phyloP scores from a whole-genome alignment of 2,329 filamentous ascomycete species.

The Colletotrichum phormii region DNA sequence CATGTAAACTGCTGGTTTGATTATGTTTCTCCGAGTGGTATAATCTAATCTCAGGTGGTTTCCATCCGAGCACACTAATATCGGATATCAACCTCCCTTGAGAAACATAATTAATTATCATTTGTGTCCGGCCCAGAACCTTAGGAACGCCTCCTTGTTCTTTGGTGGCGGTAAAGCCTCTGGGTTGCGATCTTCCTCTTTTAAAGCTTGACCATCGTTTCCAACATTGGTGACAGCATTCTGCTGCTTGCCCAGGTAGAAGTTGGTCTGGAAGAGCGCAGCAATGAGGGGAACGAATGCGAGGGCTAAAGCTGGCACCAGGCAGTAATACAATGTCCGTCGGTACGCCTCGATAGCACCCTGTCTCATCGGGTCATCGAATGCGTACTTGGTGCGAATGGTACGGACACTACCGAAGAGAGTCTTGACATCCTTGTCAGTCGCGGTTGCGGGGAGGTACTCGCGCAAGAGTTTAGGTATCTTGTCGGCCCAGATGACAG shows the following conservation, averaged over 20 bases:
- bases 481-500: conserved; percentile 36
- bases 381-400: conserved; percentile 33
- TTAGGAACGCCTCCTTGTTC: conserved; percentile 41
- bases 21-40: no score
- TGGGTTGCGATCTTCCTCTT: conserved; percentile 26
- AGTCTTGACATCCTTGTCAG: conserved; percentile 38
- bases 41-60: no score
- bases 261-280: conserved; percentile 35
- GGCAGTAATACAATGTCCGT: conserved; percentile 33
- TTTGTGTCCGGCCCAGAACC: conserved; percentile 40
- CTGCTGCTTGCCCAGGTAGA: conserved; percentile 36
- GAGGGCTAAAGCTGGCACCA: conserved; percentile 25
- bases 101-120: not conserved
- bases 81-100: no score
- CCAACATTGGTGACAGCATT: conserved; percentile 33
- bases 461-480: conserved; percentile 42
- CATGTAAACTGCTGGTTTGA: no score
- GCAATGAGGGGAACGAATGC: conserved; percentile 34
- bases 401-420: conserved; percentile 26
- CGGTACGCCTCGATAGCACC: conserved; percentile 37
- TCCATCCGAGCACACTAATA: no score
- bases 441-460: conserved; percentile 40
- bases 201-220: conserved; percentile 24
- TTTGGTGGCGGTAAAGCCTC: conserved; percentile 35
- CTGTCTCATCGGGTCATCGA: conserved; percentile 37